A percentile compares a stretch with the other conserved stretches of the same genome.
These are phyloP conservation scores for Anastatica hierochuntica DNA, from an alignment of 345 rosid genomes.

Conservation along the genomic window DNA sequence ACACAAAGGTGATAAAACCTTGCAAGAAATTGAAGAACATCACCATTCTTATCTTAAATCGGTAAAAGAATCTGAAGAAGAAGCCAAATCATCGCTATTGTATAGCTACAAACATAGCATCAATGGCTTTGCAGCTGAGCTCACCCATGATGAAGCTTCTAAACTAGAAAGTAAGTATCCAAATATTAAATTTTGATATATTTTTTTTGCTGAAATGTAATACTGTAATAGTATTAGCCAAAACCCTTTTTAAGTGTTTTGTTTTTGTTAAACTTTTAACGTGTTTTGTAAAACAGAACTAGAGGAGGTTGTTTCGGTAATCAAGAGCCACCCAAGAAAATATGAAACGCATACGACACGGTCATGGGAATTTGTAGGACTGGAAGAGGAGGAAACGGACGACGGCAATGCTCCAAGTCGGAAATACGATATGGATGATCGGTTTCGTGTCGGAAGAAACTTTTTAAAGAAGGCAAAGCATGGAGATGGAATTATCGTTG, in stretches of 20 bases:
- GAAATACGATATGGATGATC: slow-evolving; percentile 15
- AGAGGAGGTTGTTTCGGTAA: slow-evolving; percentile 54
- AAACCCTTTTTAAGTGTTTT: too few species aligned
- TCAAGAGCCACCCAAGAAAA: slow-evolving; percentile 35
- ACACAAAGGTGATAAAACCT: slow-evolving; percentile 40
- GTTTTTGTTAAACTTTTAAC: not conserved
- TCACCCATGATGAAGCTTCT: slow-evolving; percentile 59
- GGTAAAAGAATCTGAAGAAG: slow-evolving; percentile 57
- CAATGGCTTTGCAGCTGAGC: slow-evolving; percentile 72
- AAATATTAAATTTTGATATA: not conserved
- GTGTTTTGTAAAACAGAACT: slow-evolving; percentile 27
- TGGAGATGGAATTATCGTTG: slow-evolving; percentile 63
- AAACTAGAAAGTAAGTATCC: slow-evolving; percentile 29
- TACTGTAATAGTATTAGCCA: too few species aligned
- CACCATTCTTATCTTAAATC: slow-evolving; percentile 53
- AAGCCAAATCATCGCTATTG: slow-evolving; percentile 53
- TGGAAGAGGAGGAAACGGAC: slow-evolving; percentile 33
- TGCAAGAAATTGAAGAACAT: slow-evolving; percentile 47
- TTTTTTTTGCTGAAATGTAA: too few species aligned
- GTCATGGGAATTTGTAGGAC: slow-evolving; percentile 82
- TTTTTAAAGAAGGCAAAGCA: slow-evolving; percentile 41
- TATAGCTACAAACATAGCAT: slow-evolving; percentile 88
- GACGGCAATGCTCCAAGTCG: too few species aligned
- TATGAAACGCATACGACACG: slow-evolving; percentile 69
- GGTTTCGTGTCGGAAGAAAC: slow-evolving; percentile 23